These are phyloP conservation scores for Vishniacozyma victoriae DNA, from an alignment of 768 basidiomycete genomes.

Conservation along the genomic window DNA sequence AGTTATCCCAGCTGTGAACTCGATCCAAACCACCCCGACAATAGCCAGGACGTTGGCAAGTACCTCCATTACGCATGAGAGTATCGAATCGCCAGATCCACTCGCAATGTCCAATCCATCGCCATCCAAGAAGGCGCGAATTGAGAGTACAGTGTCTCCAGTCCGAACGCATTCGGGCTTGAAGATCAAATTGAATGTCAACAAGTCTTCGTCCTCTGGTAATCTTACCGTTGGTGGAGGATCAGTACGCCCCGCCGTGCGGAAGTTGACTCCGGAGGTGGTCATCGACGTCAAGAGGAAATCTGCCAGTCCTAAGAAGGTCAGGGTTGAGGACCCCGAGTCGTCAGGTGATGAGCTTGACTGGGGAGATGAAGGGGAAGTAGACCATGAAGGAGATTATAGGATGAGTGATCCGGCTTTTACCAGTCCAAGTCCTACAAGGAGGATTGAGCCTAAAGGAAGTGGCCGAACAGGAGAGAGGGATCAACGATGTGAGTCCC, in stretches of 20 bases:
- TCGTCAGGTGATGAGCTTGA: constrained; percentile 28
- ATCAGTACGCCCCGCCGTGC: no score
- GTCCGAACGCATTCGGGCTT: neutral
- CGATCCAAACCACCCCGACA: constrained; percentile 19
- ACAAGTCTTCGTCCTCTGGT: no score
- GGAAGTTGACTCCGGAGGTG: constrained; percentile 5
- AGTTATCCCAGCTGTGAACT: constrained; percentile 11
- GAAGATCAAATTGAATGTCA: constrained; percentile 2
- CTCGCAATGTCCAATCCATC: no score
- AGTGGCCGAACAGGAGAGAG: constrained; percentile 39
- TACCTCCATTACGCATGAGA: constrained; percentile 13
- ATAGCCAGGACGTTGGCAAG: constrained; percentile 14
- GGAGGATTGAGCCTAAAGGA: constrained; percentile 8
- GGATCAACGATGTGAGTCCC: constrained; percentile 31
- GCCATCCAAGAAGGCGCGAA: no score
- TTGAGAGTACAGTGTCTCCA: no score
- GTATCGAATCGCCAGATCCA: constrained; percentile 26
- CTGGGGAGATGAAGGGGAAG: constrained; percentile 23
- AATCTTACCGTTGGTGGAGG: no score
- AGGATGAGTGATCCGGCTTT: constrained; percentile 15
- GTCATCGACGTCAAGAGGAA: constrained; percentile 7
- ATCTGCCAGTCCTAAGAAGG: neutral
- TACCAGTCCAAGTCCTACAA: neutral
- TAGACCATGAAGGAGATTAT: constrained; percentile 34
- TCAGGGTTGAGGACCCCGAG: constrained; percentile 11